Conservation (phyloP, 805 yeast genomes). For the Torulaspora delbrueckii region DNA sequence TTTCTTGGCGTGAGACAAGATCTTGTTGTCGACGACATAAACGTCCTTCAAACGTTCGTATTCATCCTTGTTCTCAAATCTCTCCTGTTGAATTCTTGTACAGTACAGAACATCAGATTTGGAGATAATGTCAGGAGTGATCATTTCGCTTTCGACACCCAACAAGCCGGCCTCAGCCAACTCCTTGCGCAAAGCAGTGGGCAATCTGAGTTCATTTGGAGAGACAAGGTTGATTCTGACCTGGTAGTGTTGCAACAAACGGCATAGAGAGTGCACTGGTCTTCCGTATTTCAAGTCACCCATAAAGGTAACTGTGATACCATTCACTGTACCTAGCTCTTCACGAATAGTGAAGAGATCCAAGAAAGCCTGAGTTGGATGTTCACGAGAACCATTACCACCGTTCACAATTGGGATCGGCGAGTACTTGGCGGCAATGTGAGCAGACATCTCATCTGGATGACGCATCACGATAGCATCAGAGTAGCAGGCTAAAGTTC, state of each 20-base stretch:
- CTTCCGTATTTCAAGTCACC: constrained; percentile 98
- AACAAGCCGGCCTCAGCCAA: constrained; percentile 64
- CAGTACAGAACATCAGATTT: constrained; percentile 94
- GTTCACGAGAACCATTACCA: constrained; percentile 97
- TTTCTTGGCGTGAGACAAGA: constrained; percentile 87
- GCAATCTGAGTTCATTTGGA: constrained; percentile 83
- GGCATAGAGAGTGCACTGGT: constrained; percentile 94
- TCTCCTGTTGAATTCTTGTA: constrained; percentile 96
- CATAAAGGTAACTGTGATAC: constrained; percentile 96
- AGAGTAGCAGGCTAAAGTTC: constrained; percentile 90
- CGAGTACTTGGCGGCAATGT: constrained; percentile 90
- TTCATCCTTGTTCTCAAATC: constrained; percentile 71
- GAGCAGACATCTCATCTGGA: constrained; percentile 87
- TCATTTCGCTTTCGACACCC: constrained; percentile 64
- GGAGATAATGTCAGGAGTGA: constrained; percentile 81
- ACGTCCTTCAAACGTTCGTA: constrained; percentile 87
- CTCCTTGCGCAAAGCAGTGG: constrained; percentile 64
- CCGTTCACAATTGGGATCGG: constrained; percentile 97
- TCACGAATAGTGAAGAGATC: constrained; percentile 98
- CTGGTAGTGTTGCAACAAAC: constrained; percentile 84
- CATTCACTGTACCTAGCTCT: constrained; percentile 97
- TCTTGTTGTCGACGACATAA: constrained; percentile 87
- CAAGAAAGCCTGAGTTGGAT: constrained; percentile 97
- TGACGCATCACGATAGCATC: constrained; percentile 98
- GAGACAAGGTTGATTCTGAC: constrained; percentile 89